These are phyloP conservation scores for Suillus subaureus DNA, from an alignment of 768 basidiomycete species.

Conservation along the genomic window DNA sequence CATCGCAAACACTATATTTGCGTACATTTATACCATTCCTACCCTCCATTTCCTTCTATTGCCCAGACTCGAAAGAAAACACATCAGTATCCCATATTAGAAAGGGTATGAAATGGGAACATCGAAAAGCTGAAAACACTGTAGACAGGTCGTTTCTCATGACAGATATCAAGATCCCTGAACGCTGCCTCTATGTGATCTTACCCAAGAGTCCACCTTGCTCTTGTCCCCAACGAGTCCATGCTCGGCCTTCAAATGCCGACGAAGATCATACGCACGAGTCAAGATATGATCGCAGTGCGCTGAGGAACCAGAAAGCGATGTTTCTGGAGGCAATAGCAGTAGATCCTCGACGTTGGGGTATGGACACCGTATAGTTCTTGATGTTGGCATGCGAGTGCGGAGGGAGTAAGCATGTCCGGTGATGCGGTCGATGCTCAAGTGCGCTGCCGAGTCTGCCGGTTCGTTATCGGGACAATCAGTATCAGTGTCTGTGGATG, in stretches of 20 bases:
- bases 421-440: conserved; percentile 52
- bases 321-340: conserved; percentile 8
- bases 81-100: neutral
- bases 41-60: neutral
- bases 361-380: conserved; percentile 60
- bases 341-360: conserved; percentile 47
- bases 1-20: neutral
- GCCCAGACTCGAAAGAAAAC: neutral
- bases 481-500: conserved; percentile 43
- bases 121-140: neutral
- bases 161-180: neutral
- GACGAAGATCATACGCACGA: conserved; percentile 83
- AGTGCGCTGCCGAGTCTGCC: conserved; percentile 9
- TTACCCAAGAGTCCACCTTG: conserved; percentile 61
- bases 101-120: neutral
- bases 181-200: conserved; percentile 12
- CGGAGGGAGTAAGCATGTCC: conserved; percentile 59
- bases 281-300: conserved; percentile 72
- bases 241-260: conserved; percentile 78
- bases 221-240: conserved; percentile 61
- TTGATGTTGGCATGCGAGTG: conserved; percentile 38
- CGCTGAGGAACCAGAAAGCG: conserved; percentile 19
- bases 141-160: neutral
- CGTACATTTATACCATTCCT: neutral
- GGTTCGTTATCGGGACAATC: conserved; percentile 18